Base-by-base conservation (phyloP, 2,329 filamentous ascomycete genomes). In the Diaporthe humulicola region DNA sequence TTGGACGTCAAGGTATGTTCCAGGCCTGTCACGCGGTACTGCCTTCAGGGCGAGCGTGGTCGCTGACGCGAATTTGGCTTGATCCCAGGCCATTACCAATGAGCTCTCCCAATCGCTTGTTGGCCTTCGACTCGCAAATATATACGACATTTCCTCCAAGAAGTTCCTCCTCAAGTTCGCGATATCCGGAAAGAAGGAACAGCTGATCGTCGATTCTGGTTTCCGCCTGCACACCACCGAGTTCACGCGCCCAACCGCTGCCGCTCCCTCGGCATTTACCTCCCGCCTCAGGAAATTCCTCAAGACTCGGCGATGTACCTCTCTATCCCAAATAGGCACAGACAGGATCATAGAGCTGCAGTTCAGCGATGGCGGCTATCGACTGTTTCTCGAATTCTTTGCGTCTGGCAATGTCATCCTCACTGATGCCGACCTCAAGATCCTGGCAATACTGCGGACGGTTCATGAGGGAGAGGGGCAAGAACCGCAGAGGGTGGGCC, bases 141-240 rank as follows among this genome's bases (percentile, higher is more conserved):
- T 98, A 83, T 98, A 99, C 86, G 97, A 99, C 83, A 91, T 99
- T 75, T 98, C 95, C 77, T 95, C 95, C 78, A 95, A 96, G 82
- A 98, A 98, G 81, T 95, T 98, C 81, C 92, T 98, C 36, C 90
- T 99, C 84, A 98, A 98, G 82, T 97, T 99, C 82, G 92, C 95
- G 73, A 98, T 97, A 83, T 95, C 96, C 57, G 93, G 96, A 81
- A 90, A 93, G 78, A 95, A 96, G 84, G 93, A 97, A 82, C 96
- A 98, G 83, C 89, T 99, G 38, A 88, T 99, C 70, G 92, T 99
- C 79, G 97, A 99, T 83, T 97, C 95, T 1, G 97, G 97, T 40
- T 99, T 99, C 84, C 95, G 97, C 81, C 97, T 95, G 84, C 97
- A 99, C 82, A 88, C 98, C 74, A 98, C 97, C 42, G 92, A 93